Evolutionary conservation across 345 rosid genomes (phyloP).

Genomic region (Salix caprea): DNA sequence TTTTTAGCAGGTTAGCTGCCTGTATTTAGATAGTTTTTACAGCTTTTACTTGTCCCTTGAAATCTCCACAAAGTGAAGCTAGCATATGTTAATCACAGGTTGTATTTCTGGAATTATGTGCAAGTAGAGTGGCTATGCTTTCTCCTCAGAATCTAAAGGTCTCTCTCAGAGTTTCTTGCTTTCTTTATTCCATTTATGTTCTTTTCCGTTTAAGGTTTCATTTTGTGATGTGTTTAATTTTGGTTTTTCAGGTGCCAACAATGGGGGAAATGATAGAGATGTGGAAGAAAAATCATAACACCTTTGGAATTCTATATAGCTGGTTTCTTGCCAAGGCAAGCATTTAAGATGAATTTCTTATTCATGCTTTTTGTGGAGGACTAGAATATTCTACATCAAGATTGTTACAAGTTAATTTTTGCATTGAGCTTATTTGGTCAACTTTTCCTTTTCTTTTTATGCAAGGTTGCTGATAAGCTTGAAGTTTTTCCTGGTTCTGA

Average conservation of each 20-base stretch:
- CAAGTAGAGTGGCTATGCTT: conserved; percentile 76
- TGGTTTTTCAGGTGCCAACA: conserved; percentile 70
- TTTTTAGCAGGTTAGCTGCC: conserved; percentile 18
- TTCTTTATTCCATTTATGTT: background rate
- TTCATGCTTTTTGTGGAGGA: background rate
- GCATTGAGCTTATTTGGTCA: background rate
- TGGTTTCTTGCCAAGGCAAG: conserved; percentile 96
- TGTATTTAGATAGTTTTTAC: conserved; percentile 12
- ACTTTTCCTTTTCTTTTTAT: conserved; percentile 1
- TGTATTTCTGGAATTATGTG: conserved; percentile 88
- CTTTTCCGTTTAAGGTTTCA: background rate
- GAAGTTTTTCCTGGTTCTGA: conserved; percentile 91
- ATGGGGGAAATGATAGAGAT: conserved; percentile 82
- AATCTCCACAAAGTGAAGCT: background rate
- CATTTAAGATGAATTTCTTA: background rate
- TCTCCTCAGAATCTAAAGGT: conserved; percentile 82
- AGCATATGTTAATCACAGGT: conserved; percentile 42
- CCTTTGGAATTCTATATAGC: conserved; percentile 82
- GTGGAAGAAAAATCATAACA: conserved; percentile 86
- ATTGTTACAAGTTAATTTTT: background rate
- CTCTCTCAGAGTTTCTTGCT: conserved; percentile 6
- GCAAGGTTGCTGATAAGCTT: conserved; percentile 70
- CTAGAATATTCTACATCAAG: background rate
- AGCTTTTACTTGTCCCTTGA: background rate
- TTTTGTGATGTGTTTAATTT: conserved; percentile 8